Conservation (phyloP, 495 filamentous ascomycete species). For the Schizothecium vesticola region DNA sequence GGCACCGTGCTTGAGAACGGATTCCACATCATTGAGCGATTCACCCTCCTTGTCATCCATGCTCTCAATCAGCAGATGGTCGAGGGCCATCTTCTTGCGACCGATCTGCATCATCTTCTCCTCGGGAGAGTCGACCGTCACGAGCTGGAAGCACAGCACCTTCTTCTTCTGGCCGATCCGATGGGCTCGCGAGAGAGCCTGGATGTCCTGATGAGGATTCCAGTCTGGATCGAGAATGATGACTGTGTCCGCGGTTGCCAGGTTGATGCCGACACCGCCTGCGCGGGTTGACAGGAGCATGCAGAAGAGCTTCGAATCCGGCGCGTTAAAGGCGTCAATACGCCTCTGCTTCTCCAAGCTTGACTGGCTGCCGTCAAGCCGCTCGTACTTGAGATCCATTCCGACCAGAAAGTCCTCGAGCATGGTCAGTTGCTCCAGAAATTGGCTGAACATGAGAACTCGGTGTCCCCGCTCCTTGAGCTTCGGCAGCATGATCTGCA, state of each 20-base stretch:
- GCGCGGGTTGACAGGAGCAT: slow-evolving; percentile 92
- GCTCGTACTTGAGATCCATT: slow-evolving; percentile 62
- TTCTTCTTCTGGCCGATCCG: slow-evolving; percentile 94
- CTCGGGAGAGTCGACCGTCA: slow-evolving; percentile 81
- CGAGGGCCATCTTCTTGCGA: slow-evolving; percentile 88
- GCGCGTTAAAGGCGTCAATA: slow-evolving; percentile 90
- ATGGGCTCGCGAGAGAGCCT: slow-evolving; percentile 89
- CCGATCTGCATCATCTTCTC: slow-evolving; percentile 97
- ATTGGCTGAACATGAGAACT: slow-evolving; percentile 94
- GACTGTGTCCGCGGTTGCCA: slow-evolving; percentile 95
- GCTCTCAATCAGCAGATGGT: slow-evolving; percentile 87
- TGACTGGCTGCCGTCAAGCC: slow-evolving; percentile 78
- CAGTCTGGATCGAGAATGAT: slow-evolving; percentile 98
- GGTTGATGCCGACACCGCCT: slow-evolving; percentile 94
- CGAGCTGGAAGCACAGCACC: slow-evolving; percentile 89
- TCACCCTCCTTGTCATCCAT: slow-evolving; percentile 73
- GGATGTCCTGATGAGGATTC: slow-evolving; percentile 97
- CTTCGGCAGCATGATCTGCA: slow-evolving; percentile 88
- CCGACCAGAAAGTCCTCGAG: slow-evolving; percentile 84
- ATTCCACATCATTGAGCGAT: slow-evolving; percentile 70
- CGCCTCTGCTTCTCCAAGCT: slow-evolving; percentile 84
- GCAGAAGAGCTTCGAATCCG: slow-evolving; percentile 73
- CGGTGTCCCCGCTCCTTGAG: slow-evolving; percentile 83
- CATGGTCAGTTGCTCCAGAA: slow-evolving; percentile 80
- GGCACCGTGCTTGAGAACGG: slow-evolving; percentile 83